Percentiles rank a stretch among this genome's conserved stretches.
These are phyloP conservation scores for Aspergillus biplanus DNA, from an alignment of 495 filamentous ascomycete species.

Conservation along the genomic window DNA sequence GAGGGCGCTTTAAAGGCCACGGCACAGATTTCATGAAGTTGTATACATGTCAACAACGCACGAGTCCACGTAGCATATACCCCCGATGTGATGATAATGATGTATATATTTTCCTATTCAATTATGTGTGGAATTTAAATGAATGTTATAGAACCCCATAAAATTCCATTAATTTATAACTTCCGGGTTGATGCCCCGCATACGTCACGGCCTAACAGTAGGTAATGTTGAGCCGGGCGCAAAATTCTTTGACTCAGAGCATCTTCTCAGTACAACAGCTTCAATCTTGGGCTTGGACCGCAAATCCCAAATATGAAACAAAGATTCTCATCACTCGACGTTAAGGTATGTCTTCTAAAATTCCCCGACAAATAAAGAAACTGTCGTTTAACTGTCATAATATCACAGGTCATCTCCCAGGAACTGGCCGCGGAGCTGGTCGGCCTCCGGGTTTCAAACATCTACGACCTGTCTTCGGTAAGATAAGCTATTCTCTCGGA, in stretches of 20 bases:
- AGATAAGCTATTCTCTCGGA: constrained; percentile 14
- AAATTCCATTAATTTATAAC: constrained; percentile 9
- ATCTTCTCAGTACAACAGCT: constrained; percentile 15
- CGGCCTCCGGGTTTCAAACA: constrained; percentile 81
- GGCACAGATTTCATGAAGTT: not conserved
- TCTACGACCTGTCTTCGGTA: constrained; percentile 91
- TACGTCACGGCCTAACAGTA: constrained; percentile 46
- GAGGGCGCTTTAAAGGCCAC: not conserved
- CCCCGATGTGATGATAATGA: not conserved
- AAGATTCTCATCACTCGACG: constrained; percentile 91
- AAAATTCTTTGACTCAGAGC: constrained; percentile 35
- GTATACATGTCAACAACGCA: not conserved
- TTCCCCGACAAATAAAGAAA: not conserved
- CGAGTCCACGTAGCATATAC: not conserved
- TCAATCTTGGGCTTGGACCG: constrained; percentile 6
- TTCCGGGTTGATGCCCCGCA: constrained; percentile 43
- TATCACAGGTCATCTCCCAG: constrained; percentile 78
- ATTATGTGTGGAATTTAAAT: not conserved
- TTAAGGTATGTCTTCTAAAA: constrained; percentile 59
- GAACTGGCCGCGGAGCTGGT: constrained; percentile 80
- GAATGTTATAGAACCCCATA: not conserved
- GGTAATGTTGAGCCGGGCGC: constrained; percentile 10
- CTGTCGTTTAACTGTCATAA: constrained; percentile 22
- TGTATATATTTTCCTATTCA: not conserved
- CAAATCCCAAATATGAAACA: constrained; percentile 80